Evolutionary conservation across 2,329 filamentous ascomycete species (phyloP).

Genomic region (Cryphonectria naterciae): DNA sequence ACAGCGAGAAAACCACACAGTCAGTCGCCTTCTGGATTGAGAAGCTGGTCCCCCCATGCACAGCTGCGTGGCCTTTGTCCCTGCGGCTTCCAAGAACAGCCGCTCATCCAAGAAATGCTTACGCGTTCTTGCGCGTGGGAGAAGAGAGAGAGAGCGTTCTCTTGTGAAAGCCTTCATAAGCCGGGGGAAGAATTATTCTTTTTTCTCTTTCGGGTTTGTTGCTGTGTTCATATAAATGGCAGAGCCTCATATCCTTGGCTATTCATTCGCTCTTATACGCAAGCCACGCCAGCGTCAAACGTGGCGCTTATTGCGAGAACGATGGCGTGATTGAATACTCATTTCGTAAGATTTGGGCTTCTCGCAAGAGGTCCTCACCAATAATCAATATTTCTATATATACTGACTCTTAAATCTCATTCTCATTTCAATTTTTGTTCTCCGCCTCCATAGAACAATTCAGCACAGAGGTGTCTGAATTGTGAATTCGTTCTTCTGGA

Average conservation of each 20-base stretch:
- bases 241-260: slow-evolving; percentile 2
- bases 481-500: not conserved
- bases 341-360: not conserved
- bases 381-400: not conserved
- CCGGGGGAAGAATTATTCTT: not conserved
- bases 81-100: slow-evolving; percentile 2
- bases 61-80: not conserved
- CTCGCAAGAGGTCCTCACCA: not conserved
- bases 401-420: not conserved
- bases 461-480: not conserved
- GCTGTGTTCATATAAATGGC: not conserved
- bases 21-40: not conserved
- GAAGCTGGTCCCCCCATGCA: not conserved
- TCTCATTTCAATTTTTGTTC: not conserved
- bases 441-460: not conserved
- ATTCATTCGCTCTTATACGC: not conserved
- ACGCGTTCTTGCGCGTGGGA: not conserved
- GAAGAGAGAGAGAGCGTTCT: too few relatives aligned
- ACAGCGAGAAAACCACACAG: not conserved
- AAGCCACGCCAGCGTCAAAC: not conserved
- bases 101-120: not conserved
- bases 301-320: slow-evolving; percentile 1
- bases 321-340: slow-evolving; percentile 2
- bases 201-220: not conserved
- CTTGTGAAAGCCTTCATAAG: not conserved